A percentile compares a stretch with the other conserved stretches of the same genome.
Conservation (phyloP, 495 filamentous ascomycete species). For the Trypethelium eluteriae region DNA sequence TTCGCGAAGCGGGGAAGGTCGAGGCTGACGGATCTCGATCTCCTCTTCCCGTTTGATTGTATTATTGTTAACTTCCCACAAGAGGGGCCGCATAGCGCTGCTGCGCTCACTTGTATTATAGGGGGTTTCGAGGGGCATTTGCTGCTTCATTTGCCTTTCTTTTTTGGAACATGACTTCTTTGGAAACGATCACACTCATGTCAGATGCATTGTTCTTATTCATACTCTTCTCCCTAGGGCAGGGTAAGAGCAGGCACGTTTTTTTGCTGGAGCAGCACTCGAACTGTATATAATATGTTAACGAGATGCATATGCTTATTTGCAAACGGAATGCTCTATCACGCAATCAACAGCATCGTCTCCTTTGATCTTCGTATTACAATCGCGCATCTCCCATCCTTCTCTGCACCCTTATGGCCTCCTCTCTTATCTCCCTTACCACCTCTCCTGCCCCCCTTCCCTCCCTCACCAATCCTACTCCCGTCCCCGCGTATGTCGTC, state of each 20-base stretch:
- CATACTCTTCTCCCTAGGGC: neutral
- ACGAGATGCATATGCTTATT: neutral
- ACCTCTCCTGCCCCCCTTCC: slow-evolving; percentile 41
- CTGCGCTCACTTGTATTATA: neutral
- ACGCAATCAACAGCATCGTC: neutral
- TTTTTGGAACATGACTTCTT: neutral
- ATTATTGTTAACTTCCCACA: neutral
- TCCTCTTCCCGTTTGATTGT: neutral
- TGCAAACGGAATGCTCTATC: neutral
- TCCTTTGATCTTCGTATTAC: neutral
- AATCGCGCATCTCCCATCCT: slow-evolving; percentile 12
- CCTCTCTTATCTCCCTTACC: slow-evolving; percentile 37
- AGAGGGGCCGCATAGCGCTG: neutral
- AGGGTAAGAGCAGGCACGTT: slow-evolving; percentile 1
- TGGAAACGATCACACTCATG: neutral
- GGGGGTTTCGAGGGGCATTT: neutral
- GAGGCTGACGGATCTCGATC: neutral
- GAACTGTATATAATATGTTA: neutral
- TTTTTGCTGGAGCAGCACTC: neutral
- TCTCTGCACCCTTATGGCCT: slow-evolving; percentile 22
- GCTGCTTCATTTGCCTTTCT: neutral
- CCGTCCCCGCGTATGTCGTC: slow-evolving; percentile 61
- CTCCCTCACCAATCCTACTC: slow-evolving; percentile 45
- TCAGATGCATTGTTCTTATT: neutral
- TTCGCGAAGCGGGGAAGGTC: slow-evolving; percentile 65